Base-by-base conservation (phyloP, 306 rosid species). In the Lotus japonicus region DNA sequence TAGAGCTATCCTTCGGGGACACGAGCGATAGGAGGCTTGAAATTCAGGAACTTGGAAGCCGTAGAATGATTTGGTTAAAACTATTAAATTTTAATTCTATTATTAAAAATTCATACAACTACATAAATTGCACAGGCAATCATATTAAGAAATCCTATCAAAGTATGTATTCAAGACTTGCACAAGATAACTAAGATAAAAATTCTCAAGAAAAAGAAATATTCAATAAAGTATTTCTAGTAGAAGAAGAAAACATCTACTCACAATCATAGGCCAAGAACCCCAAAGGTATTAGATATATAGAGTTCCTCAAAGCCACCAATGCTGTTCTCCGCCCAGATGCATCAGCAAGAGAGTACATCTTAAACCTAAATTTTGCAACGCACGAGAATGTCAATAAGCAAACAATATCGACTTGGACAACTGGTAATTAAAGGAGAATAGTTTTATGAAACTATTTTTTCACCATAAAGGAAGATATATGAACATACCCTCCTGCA, bases 221-320 rank as follows among this genome's bases (percentile, higher is more conserved):
- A 39, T 0, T 19, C 13, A 4, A 43, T 19, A 3, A 26, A 59
- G 46, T 48, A 42, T 62, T 55, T 57, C 73, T 21, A 41, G 56
- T 43, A 36, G 14, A 62, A 28, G 14, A 62, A 28, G 69, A 43
- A 75, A 83, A 57, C 4, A 51, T n/a, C 35, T 59, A 89, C 98
- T 92, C 75, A 92, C 98, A 90, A 74, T 90, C 90, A 82, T 84
- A 88, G n/a, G 98, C 97, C 79, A 90, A 66, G 82, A 72, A 94
- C 17, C 98, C 98, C 90, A 94, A 62, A 59, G 98, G 98, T 79
- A 94, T 76, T 44, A 94, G 84, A 76, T 94, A 90, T 5, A 88
- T 39, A 39, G 96, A 90, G 81, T 94, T 90, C 78, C 98, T 85
- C 68, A 90, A 77, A 66, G 98, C 98, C 82, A 90, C 97, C 38